A percentile compares a stretch with the other conserved stretches of the same genome.
Evolutionary conservation across 805 yeast genomes (phyloP).

Genomic region (Candida glaebosa): DNA sequence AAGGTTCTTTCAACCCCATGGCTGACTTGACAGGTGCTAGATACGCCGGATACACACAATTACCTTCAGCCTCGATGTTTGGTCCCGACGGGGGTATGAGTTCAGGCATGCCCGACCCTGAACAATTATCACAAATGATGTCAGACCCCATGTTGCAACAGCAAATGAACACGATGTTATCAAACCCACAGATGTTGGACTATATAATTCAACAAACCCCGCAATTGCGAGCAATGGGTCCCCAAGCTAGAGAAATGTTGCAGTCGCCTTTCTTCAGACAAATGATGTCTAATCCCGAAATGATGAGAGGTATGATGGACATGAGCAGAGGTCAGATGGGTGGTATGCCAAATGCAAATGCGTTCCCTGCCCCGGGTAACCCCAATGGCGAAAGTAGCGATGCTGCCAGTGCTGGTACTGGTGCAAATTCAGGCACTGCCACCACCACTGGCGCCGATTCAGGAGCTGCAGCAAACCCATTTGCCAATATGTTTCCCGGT

Average conservation of each 20-base stretch:
- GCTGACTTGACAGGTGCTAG: constrained; percentile 94
- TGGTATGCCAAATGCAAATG: constrained; percentile 19
- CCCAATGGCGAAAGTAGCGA: constrained; percentile 26
- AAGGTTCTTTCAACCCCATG: constrained; percentile 83
- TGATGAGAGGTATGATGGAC: constrained; percentile 78
- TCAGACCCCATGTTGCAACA: constrained; percentile 79
- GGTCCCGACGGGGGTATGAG: constrained; percentile 96
- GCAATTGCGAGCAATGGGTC: constrained; percentile 81
- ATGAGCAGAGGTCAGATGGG: constrained; percentile 54
- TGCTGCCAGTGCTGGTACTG: constrained; percentile 10
- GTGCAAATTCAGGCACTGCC: too few relatives aligned
- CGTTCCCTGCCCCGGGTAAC: constrained; percentile 39
- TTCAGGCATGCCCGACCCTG: constrained; percentile 64
- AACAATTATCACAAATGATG: constrained; percentile 71
- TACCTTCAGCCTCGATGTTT: constrained; percentile 85
- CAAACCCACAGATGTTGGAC: constrained; percentile 87
- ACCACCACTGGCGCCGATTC: constrained; percentile 13
- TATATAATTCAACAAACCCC: constrained; percentile 80
- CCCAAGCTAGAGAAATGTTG: constrained; percentile 80
- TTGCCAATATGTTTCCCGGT: constrained; percentile 36
- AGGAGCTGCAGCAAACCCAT: constrained; percentile 31
- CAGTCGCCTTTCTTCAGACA: constrained; percentile 81
- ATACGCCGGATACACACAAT: constrained; percentile 86
- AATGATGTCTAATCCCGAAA: constrained; percentile 70
- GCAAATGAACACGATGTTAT: constrained; percentile 74